Conservation (phyloP, 306 rosid genomes). For the Lotus japonicus region DNA sequence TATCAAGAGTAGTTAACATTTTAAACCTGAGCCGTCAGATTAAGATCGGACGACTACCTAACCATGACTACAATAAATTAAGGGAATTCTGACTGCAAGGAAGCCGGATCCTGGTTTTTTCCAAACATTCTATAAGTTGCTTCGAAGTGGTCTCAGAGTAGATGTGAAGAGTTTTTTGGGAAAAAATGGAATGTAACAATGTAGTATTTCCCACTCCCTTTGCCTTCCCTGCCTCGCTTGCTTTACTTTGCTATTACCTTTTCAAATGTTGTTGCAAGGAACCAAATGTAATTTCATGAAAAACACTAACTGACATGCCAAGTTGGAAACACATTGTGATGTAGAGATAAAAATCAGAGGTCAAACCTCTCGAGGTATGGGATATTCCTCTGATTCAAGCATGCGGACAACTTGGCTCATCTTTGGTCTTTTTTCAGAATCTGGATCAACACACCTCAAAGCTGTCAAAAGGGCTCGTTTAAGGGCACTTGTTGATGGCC, state of each 20-base stretch:
- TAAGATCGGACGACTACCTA: no score
- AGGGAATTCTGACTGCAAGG: no score
- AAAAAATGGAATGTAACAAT: neutral
- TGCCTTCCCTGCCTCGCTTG: neutral
- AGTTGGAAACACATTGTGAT: neutral
- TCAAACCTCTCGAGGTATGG: conserved; percentile 72
- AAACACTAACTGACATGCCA: neutral
- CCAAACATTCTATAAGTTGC: neutral
- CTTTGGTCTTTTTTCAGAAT: conserved; percentile 67
- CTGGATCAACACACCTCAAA: conserved; percentile 84
- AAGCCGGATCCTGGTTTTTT: no score
- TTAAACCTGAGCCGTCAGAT: no score
- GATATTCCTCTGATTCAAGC: conserved; percentile 86
- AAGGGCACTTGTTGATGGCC: conserved; percentile 73
- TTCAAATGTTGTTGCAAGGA: neutral
- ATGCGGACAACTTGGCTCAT: conserved; percentile 86
- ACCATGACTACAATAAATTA: no score
- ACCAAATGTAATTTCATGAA: neutral
- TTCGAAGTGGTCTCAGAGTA: neutral
- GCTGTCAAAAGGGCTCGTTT: conserved; percentile 77
- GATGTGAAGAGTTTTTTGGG: neutral
- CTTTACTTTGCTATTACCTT: neutral
- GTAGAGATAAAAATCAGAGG: conserved; percentile 19
- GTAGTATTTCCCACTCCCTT: neutral
- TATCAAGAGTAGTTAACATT: no score